Conservation (phyloP, 768 basidiomycete genomes). For the Phanerodontia chrysosporium region DNA sequence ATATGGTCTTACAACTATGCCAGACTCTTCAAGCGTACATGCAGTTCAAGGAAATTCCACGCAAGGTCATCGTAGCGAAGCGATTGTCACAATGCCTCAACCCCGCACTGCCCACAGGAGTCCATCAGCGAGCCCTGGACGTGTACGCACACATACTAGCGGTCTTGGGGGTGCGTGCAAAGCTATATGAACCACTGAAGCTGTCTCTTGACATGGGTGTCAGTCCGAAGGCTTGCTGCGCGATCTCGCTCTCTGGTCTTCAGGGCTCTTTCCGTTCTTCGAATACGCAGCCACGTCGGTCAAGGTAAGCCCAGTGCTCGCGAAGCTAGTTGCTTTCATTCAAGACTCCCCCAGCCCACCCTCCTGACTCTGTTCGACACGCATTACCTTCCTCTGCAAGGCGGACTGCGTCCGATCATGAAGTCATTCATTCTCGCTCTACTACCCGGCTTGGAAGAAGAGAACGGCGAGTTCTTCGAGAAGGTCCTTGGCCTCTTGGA, state of each 20-base stretch:
- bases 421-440: constrained; percentile 93
- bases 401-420: constrained; percentile 78
- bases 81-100: constrained; percentile 94
- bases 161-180: constrained; percentile 74
- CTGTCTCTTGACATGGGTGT: not conserved
- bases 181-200: not conserved
- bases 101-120: constrained; percentile 94
- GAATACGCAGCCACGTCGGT: constrained; percentile 99
- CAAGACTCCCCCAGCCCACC: constrained; percentile 51
- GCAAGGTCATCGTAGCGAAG: constrained; percentile 92
- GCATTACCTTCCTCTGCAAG: constrained; percentile 85
- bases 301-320: constrained; percentile 48
- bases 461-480: constrained; percentile 96
- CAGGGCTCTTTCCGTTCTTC: constrained; percentile 97
- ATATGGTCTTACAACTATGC: not conserved
- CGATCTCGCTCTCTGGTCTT: constrained; percentile 91
- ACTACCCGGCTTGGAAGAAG: constrained; percentile 94
- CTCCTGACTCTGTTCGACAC: constrained; percentile 90
- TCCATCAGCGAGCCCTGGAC: constrained; percentile 93
- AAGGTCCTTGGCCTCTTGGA: constrained; percentile 79
- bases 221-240: constrained; percentile 83
- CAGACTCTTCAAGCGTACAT: constrained; percentile 92
- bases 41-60: constrained; percentile 94
- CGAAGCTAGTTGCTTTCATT: not conserved
- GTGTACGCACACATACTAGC: constrained; percentile 90